Conservation (phyloP, 768 basidiomycete genomes). For the Leccinum rimulosum region DNA sequence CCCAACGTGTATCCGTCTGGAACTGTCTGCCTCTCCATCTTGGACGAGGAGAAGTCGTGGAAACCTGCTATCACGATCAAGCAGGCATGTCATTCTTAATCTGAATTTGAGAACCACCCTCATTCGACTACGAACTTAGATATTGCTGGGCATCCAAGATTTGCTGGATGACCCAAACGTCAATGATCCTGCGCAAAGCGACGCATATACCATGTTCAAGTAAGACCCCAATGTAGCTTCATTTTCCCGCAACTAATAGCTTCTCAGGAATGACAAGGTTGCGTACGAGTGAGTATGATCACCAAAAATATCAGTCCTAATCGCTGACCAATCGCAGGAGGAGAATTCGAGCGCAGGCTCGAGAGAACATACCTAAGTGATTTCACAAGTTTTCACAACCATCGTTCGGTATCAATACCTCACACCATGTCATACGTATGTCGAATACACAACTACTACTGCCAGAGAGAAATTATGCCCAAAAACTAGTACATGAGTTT, state of each 20-base stretch:
- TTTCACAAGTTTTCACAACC: neutral
- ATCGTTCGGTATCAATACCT: neutral
- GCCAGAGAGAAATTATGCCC: neutral
- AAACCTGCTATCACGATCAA: constrained; percentile 99
- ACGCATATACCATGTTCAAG: constrained; percentile 99
- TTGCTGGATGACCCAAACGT: constrained; percentile 94
- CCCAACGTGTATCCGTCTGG: constrained; percentile 99
- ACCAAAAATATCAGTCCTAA: neutral
- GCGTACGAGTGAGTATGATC: constrained; percentile 78
- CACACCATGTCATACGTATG: constrained; percentile 9
- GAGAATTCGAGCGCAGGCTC: constrained; percentile 80
- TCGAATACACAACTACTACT: constrained; percentile 11
- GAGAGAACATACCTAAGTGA: constrained; percentile 86
- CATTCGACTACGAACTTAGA: constrained; percentile 45
- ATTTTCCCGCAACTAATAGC: constrained; percentile 9
- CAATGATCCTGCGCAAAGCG: constrained; percentile 96
- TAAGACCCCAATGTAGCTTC: constrained; percentile 39
- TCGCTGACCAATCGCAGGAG: constrained; percentile 45
- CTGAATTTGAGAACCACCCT: neutral
- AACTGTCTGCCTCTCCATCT: constrained; percentile 94
- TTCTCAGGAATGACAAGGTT: constrained; percentile 79
- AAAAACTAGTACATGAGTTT: constrained; percentile 49
- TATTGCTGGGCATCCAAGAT: constrained; percentile 94
- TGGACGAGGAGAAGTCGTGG: constrained; percentile 99
- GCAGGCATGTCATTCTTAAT: constrained; percentile 56